These are phyloP conservation scores for Arabidopsis hybrid DNA, from an alignment of 441 rosid genomes.

Conservation along the genomic window DNA sequence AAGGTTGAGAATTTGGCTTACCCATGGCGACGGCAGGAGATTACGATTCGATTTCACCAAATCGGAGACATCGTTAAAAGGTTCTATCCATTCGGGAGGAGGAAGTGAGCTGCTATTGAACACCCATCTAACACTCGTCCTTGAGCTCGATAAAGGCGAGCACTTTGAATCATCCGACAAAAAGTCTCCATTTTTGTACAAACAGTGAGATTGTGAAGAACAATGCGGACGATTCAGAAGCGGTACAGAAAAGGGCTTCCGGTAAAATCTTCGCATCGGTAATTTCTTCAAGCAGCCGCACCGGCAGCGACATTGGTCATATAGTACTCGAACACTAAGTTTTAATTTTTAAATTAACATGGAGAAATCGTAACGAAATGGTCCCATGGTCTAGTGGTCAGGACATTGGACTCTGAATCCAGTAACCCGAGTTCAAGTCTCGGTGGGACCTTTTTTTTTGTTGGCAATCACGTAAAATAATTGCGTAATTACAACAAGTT, in stretches of 20 bases:
- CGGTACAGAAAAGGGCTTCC: slow-evolving; percentile 43
- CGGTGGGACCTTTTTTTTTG: slow-evolving; percentile 42
- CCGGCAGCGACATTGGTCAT: slow-evolving; percentile 11
- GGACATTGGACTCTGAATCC: slow-evolving; percentile 51
- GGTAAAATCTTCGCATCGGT: slow-evolving; percentile 51
- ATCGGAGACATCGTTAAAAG: slow-evolving; percentile 71
- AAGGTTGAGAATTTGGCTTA: slow-evolving; percentile 59
- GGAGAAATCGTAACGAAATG: background rate
- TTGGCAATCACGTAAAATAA: no score
- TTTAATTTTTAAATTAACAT: background rate
- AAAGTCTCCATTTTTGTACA: slow-evolving; percentile 40
- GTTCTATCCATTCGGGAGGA: slow-evolving; percentile 90
- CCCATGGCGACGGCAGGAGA: slow-evolving; percentile 79
- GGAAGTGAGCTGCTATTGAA: slow-evolving; percentile 56
- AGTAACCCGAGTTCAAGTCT: slow-evolving; percentile 48
- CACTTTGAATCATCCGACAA: slow-evolving; percentile 29
- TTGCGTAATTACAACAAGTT: no score
- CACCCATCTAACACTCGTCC: slow-evolving; percentile 48
- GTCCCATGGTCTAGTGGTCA: slow-evolving; percentile 53
- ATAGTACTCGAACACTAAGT: background rate
- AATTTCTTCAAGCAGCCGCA: slow-evolving; percentile 22
- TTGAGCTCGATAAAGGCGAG: slow-evolving; percentile 18
- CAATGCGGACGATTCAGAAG: slow-evolving; percentile 28
- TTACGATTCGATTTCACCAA: slow-evolving; percentile 46
- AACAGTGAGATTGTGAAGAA: slow-evolving; percentile 32